phyloP scores from a whole-genome alignment of 805 yeast genomes.

The Saturnispora besseyi region DNA sequence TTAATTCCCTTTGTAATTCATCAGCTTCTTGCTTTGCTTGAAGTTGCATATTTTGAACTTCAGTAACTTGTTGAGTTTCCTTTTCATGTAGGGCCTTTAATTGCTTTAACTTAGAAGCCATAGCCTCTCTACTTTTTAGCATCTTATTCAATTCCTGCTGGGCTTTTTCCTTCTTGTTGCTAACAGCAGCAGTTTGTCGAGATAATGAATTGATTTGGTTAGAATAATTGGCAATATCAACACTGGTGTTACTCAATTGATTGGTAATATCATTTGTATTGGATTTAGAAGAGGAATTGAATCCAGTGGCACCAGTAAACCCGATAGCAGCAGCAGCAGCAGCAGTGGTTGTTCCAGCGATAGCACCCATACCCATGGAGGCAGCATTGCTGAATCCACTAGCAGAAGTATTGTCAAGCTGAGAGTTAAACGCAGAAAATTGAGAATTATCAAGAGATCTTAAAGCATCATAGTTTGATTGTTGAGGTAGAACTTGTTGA shows the following conservation, averaged over 20 bases:
- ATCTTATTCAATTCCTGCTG: conserved; percentile 69
- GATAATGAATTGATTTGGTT: conserved; percentile 76
- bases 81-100: conserved; percentile 66
- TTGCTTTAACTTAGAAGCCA: conserved; percentile 58
- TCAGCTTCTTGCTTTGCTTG: conserved; percentile 59
- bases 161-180: conserved; percentile 63
- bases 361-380: background rate
- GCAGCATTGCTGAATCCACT: conserved; percentile 9
- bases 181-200: conserved; percentile 60
- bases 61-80: conserved; percentile 67
- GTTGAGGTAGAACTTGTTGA: conserved; percentile 7
- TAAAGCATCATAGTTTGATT: conserved; percentile 42
- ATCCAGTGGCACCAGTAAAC: conserved; percentile 4
- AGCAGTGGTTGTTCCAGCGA: background rate
- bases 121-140: conserved; percentile 56
- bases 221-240: conserved; percentile 79
- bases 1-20: conserved; percentile 58
- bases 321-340: conserved; percentile 9
- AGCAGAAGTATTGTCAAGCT: conserved; percentile 16
- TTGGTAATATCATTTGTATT: conserved; percentile 31
- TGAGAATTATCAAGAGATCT: conserved; percentile 12
- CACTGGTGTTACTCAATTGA: conserved; percentile 66
- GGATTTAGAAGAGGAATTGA: background rate
- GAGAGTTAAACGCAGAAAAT: conserved; percentile 11
- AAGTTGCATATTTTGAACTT: conserved; percentile 56